Percentiles rank a stretch among this genome's conserved stretches.
phyloP scores from a whole-genome alignment of 768 basidiomycete species.

The Phanerodontia chrysosporium region DNA sequence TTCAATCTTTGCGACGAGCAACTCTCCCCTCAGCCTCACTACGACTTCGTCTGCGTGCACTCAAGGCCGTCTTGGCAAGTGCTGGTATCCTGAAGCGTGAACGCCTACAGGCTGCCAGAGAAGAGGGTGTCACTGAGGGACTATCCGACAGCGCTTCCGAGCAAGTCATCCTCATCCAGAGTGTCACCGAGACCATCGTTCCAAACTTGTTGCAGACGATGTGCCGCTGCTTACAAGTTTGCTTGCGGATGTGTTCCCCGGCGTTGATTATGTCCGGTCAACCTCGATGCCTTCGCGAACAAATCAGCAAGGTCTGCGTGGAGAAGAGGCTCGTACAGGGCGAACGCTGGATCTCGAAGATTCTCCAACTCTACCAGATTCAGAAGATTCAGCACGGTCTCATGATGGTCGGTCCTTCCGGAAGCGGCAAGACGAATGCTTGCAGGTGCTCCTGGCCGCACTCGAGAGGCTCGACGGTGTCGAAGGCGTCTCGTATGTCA shows the following conservation, averaged over 20 bases:
- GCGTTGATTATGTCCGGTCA: constrained; percentile 88
- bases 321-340: constrained; percentile 85
- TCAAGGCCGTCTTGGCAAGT: constrained; percentile 94
- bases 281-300: constrained; percentile 82
- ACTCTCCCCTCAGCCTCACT: constrained; percentile 94
- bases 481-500: constrained; percentile 93
- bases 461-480: constrained; percentile 86
- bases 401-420: constrained; percentile 99
- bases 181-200: constrained; percentile 97
- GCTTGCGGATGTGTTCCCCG: constrained; percentile 95
- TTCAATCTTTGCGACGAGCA: constrained; percentile 99
- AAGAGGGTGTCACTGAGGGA: constrained; percentile 39
- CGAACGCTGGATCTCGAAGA: constrained; percentile 91
- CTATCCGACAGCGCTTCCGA: constrained; percentile 78
- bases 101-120: constrained; percentile 51
- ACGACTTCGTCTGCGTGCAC: constrained; percentile 95
- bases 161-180: constrained; percentile 96
- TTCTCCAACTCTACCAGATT: constrained; percentile 96
- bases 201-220: constrained; percentile 95
- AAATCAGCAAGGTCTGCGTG: constrained; percentile 82
- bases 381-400: constrained; percentile 99
- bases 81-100: constrained; percentile 97
- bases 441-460: constrained; percentile 90
- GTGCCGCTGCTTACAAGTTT: constrained; percentile 92
- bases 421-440: constrained; percentile 93